A percentile compares a stretch with the other conserved stretches of the same genome.
Evolutionary conservation across 768 basidiomycete species (phyloP).

Genomic region (Pulveroboletus sp.): DNA sequence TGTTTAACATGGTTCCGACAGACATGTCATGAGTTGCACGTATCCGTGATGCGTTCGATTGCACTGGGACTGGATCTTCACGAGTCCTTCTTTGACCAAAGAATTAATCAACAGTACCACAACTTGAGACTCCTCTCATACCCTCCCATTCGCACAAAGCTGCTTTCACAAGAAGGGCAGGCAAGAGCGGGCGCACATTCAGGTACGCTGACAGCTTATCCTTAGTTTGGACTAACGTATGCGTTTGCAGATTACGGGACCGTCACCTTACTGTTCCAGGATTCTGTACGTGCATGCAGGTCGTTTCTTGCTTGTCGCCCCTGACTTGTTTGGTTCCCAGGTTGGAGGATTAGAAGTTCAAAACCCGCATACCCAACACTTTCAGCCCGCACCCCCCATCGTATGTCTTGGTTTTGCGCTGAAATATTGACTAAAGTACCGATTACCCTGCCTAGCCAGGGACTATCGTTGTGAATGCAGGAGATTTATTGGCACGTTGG

Average conservation of each 20-base stretch:
- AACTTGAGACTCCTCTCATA: constrained; percentile 81
- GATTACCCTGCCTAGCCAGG: constrained; percentile 49
- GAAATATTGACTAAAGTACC: not conserved
- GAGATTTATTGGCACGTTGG: constrained; percentile 80
- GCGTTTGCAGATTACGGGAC: constrained; percentile 67
- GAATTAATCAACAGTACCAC: constrained; percentile 74
- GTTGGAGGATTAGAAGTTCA: constrained; percentile 83
- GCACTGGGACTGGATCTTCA: constrained; percentile 75
- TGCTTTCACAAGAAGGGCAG: constrained; percentile 63
- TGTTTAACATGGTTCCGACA: constrained; percentile 29
- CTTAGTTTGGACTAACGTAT: not conserved
- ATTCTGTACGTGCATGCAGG: constrained; percentile 42
- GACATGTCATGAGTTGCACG: constrained; percentile 76
- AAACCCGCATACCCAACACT: constrained; percentile 72
- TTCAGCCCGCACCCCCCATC: constrained; percentile 72
- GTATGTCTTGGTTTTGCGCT: constrained; percentile 40
- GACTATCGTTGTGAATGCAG: constrained; percentile 81
- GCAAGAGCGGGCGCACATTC: constrained; percentile 84
- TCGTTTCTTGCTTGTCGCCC: not conserved
- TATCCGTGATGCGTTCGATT: constrained; percentile 79
- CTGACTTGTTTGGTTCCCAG: constrained; percentile 26
- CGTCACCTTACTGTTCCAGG: constrained; percentile 81
- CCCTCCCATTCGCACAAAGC: constrained; percentile 62
- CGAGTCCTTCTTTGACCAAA: constrained; percentile 73
- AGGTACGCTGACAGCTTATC: constrained; percentile 34